Evolutionary conservation across 495 filamentous ascomycete species (phyloP).

Genomic region (Neurospora sp.): DNA sequence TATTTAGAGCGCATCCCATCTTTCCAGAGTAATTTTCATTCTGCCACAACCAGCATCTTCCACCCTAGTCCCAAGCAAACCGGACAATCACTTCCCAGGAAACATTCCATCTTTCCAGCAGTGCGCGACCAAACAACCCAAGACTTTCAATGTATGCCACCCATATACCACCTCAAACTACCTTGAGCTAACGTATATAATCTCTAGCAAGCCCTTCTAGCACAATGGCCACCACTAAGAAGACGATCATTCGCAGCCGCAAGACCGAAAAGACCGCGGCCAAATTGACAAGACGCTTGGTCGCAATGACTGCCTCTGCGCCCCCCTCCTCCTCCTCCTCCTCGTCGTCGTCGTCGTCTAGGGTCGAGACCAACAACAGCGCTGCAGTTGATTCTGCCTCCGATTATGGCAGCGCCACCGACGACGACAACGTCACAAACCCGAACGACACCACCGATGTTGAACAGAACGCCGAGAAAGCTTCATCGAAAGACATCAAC

Average conservation of each 20-base stretch:
- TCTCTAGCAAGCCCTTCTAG: background rate
- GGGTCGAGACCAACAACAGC: background rate
- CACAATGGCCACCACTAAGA: background rate
- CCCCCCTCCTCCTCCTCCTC: background rate
- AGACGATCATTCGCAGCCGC: background rate
- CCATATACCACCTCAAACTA: background rate
- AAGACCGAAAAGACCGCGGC: background rate
- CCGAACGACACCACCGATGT: background rate
- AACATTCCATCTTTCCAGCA: background rate
- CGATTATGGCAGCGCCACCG: background rate
- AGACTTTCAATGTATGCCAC: background rate
- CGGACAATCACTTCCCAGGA: background rate
- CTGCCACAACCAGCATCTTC: background rate
- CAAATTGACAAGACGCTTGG: background rate
- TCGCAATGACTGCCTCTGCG: background rate
- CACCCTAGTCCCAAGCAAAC: background rate
- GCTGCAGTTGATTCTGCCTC: background rate
- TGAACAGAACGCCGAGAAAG: background rate
- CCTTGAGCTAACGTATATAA: background rate
- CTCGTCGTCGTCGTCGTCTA: background rate
- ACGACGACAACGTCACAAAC: background rate
- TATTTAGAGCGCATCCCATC: background rate
- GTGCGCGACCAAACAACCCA: background rate
- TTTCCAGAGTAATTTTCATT: background rate
- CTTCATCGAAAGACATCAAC: background rate